Percentiles rank a stretch among this genome's conserved stretches.
Conservation (phyloP, 2,329 filamentous ascomycete genomes). For the Ceratocystis papillata region DNA sequence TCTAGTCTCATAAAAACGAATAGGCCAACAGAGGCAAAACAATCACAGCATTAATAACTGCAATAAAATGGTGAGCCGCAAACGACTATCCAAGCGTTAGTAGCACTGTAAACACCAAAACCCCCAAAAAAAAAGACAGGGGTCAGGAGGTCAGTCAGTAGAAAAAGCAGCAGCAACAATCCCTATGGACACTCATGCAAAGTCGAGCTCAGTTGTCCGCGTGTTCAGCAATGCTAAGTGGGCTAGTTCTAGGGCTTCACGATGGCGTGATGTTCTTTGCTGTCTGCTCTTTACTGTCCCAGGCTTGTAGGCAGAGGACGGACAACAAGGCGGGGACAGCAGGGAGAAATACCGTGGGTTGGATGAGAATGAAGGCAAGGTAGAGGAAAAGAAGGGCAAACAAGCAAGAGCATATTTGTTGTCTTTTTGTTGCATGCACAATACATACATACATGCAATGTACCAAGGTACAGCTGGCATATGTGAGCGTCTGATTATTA, state of each 20-base stretch:
- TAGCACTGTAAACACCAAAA: no score
- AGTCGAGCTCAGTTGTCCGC: neutral
- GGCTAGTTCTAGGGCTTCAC: neutral
- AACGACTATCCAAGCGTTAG: no score
- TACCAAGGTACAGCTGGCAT: neutral
- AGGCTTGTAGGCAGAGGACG: neutral
- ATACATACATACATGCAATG: slow-evolving; percentile 6
- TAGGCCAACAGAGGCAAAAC: neutral
- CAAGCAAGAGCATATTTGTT: neutral
- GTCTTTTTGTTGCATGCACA: slow-evolving; percentile 4
- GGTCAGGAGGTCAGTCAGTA: no score
- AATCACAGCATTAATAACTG: neutral
- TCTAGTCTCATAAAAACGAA: neutral
- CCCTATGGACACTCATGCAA: neutral
- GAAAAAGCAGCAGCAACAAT: neutral
- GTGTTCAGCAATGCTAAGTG: neutral
- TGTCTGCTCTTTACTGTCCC: neutral
- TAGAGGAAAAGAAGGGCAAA: neutral
- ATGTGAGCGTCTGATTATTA: neutral
- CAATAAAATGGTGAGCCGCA: neutral
- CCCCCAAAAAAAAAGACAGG: neutral
- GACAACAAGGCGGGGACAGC: neutral
- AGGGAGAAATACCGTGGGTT: neutral
- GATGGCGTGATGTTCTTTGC: neutral
- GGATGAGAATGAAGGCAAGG: neutral